These are phyloP conservation scores for Kazachstania bromeliacearum DNA, from an alignment of 805 yeast genomes.

Conservation along the genomic window DNA sequence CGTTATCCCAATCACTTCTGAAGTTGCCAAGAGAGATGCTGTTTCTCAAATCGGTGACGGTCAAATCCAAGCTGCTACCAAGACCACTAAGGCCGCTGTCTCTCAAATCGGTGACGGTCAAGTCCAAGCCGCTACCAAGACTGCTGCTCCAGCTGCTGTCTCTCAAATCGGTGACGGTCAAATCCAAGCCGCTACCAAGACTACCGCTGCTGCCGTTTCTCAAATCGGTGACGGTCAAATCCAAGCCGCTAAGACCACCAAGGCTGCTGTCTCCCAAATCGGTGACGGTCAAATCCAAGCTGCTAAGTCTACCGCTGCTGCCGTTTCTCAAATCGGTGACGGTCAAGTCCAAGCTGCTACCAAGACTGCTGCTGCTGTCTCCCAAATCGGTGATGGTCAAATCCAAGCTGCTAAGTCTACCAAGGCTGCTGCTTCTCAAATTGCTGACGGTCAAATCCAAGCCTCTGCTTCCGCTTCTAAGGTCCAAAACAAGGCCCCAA, in stretches of 20 bases:
- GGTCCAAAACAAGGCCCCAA: constrained; percentile 29
- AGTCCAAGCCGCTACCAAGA: constrained; percentile 23
- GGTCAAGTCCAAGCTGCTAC: constrained; percentile 40
- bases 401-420: constrained; percentile 35
- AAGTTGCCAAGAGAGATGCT: constrained; percentile 26
- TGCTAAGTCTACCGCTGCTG: constrained; percentile 19
- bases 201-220: constrained; percentile 21
- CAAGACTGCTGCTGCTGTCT: constrained; percentile 33
- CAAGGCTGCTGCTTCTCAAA: constrained; percentile 31
- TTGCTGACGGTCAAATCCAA: constrained; percentile 54
- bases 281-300: constrained; percentile 28
- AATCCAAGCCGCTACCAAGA: constrained; percentile 26
- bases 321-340: constrained; percentile 39
- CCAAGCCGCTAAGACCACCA: constrained; percentile 23
- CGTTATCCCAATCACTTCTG: constrained; percentile 30
- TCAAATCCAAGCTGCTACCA: constrained; percentile 31
- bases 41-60: constrained; percentile 36
- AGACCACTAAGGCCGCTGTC: constrained; percentile 20
- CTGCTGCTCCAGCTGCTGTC: constrained; percentile 26
- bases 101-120: constrained; percentile 35
- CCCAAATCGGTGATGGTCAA: constrained; percentile 45
- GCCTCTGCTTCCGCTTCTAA: constrained; percentile 35
- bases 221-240: constrained; percentile 40
- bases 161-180: constrained; percentile 56
- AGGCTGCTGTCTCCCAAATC: constrained; percentile 33